These are phyloP conservation scores for Aaosphaeria pasadenensis DNA, from an alignment of 2,329 filamentous ascomycete genomes.

Conservation along the genomic window DNA sequence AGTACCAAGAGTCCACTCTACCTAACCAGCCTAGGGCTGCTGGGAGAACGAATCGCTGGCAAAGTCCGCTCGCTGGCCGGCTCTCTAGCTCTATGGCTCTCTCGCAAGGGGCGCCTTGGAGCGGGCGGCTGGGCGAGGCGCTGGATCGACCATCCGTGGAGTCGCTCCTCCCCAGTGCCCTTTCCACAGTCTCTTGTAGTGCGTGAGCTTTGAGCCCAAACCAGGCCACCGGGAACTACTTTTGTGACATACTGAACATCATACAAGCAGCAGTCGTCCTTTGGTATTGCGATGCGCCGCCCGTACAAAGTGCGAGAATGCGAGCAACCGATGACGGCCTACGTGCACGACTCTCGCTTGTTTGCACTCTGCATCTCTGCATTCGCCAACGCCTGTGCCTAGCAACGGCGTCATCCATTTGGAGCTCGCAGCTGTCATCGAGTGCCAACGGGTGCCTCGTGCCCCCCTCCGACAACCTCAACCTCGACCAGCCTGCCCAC, in stretches of 20 bases:
- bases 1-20: neutral
- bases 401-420: constrained; percentile 4
- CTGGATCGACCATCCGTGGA: constrained; percentile 24
- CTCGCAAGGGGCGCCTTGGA: neutral
- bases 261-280: too few relatives aligned
- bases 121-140: constrained; percentile 6
- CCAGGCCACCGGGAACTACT: constrained; percentile 27
- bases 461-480: constrained; percentile 4
- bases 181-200: constrained; percentile 4
- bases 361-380: neutral
- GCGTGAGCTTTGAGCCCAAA: constrained; percentile 9
- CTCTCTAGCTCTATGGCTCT: neutral
- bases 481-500: neutral
- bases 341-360: neutral
- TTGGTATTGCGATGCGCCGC: neutral
- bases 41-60: constrained; percentile 10
- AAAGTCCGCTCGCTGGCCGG: neutral
- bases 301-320: neutral
- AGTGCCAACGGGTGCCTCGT: constrained; percentile 25
- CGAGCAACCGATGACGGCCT: neutral
- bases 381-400: neutral
- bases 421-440: constrained; percentile 23
- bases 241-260: too few relatives aligned
- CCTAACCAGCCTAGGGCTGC: constrained; percentile 11
- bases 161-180: constrained; percentile 20